Conservation (phyloP, 225 moss, liverwort and hornwort genomes). For the Physcomitrium patens region DNA sequence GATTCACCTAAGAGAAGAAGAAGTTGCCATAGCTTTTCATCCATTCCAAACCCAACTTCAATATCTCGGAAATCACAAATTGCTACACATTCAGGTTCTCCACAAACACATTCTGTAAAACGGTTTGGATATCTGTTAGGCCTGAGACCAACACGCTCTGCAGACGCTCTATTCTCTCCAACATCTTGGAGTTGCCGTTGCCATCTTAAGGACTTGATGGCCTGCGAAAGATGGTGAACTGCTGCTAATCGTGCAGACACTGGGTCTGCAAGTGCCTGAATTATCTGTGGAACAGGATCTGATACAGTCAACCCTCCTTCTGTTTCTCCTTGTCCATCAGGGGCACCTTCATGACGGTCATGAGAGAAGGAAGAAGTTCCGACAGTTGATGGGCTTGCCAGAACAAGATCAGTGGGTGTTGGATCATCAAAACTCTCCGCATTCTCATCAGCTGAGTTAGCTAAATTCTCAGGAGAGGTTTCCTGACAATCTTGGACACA, state of each 20-base stretch:
- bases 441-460: constrained; percentile 3
- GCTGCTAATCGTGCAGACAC: constrained; percentile 86
- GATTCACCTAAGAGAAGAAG: constrained; percentile 84
- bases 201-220: constrained; percentile 92
- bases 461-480: constrained; percentile 7
- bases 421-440: constrained; percentile 17
- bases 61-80: constrained; percentile 95
- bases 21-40: constrained; percentile 88
- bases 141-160: constrained; percentile 44
- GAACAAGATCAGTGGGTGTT: constrained; percentile 44
- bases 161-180: constrained; percentile 53
- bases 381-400: constrained; percentile 35
- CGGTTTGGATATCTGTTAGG: constrained; percentile 48
- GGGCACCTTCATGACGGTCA: constrained; percentile 24
- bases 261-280: constrained; percentile 67
- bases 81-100: constrained; percentile 88
- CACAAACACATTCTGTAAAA: constrained; percentile 86
- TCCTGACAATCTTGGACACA: constrained; percentile 41
- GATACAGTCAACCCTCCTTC: constrained; percentile 46
- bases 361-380: constrained; percentile 35
- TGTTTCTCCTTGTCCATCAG: constrained; percentile 26
- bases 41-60: constrained; percentile 84
- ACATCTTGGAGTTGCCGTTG: constrained; percentile 87
- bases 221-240: constrained; percentile 93
- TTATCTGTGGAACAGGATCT: constrained; percentile 58